Percentiles rank a stretch among this genome's conserved stretches.
Evolutionary conservation across 2,329 filamentous ascomycete genomes (phyloP).

Genomic region (Parafenestella ontariensis): DNA sequence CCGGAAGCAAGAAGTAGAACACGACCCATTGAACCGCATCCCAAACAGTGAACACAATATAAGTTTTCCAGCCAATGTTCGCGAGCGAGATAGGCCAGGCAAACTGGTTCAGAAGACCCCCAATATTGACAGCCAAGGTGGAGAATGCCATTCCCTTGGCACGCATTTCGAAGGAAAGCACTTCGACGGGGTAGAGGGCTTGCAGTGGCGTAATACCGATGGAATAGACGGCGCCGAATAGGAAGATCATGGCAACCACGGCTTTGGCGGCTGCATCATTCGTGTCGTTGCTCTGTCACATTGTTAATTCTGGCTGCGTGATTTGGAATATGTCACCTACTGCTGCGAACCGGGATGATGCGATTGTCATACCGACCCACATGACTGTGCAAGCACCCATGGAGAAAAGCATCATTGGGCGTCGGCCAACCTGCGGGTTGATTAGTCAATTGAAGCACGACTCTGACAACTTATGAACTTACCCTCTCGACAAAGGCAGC

Average conservation of each 20-base stretch:
- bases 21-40: constrained; percentile 25
- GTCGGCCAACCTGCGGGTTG: no score
- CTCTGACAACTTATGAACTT: no score
- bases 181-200: constrained; percentile 43
- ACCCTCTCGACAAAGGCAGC: no score
- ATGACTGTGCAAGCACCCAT: no score
- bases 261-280: constrained; percentile 25
- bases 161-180: constrained; percentile 45
- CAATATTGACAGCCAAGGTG: constrained; percentile 25
- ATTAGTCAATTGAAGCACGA: no score
- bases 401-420: constrained; percentile 40
- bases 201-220: constrained; percentile 46
- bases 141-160: constrained; percentile 44
- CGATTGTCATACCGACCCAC: no score
- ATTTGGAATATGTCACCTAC: no score
- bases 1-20: constrained; percentile 30
- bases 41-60: constrained; percentile 36
- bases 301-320: no score
- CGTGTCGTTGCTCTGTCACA: constrained; percentile 22
- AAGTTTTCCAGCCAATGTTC: constrained; percentile 31
- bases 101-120: constrained; percentile 39
- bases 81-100: constrained; percentile 35
- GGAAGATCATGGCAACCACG: constrained; percentile 43
- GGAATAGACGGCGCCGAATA: constrained; percentile 43
- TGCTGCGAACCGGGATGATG: no score